Evolutionary conservation across 2,329 filamentous ascomycete species (phyloP), one percentile per base, ranked within the genome.

Genomic region (Microsporum ferrugineum): DNA sequence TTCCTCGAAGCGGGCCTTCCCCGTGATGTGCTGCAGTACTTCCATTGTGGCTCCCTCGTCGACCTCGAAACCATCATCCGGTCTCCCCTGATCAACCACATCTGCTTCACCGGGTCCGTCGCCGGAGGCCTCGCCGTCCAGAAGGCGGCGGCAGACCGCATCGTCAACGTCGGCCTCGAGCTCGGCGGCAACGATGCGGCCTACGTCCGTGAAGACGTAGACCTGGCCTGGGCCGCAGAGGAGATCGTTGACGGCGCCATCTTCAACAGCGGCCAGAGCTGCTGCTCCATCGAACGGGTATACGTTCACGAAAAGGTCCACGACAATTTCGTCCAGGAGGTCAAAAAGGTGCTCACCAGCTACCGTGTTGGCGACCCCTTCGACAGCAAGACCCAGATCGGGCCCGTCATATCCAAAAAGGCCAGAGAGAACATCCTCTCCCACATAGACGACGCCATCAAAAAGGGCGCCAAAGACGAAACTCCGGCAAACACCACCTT

Each of bases 241-340:
- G 91, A 96, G 75, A 94, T 97, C 68, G 90, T 97, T 12, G 92
- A 97, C 68, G 92, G 92, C 23, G 87, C 91, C n/a, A 80, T 97
- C 61, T 97, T 97, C 81, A 97, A 97, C 78, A 96, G 91, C 58
- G 92, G 92, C n/a, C 92, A 97, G 78, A 95, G 90, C 72, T 97
- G 92, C 79, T 97, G 92, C 76, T 88, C 90, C 29, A 80, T 97
- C 60, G 92, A 97, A 77, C 82, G 92, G 38, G 84, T 97, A 23
- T 97, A 97, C 69, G 91, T 97, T 3, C 85, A 94, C 69, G 87
- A 88, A 70, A 85, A 83, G 67, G 84, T 97, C 57, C 85, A 96
- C 72, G 90, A 95, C 69, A 77, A 83, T 10, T 96, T 97, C 69
- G 80, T 96, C 58, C 79, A 84, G 58, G 89, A 88, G 3, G 80